Base-by-base conservation (phyloP, 805 yeast genomes). In the Starmerella tilneyi region DNA sequence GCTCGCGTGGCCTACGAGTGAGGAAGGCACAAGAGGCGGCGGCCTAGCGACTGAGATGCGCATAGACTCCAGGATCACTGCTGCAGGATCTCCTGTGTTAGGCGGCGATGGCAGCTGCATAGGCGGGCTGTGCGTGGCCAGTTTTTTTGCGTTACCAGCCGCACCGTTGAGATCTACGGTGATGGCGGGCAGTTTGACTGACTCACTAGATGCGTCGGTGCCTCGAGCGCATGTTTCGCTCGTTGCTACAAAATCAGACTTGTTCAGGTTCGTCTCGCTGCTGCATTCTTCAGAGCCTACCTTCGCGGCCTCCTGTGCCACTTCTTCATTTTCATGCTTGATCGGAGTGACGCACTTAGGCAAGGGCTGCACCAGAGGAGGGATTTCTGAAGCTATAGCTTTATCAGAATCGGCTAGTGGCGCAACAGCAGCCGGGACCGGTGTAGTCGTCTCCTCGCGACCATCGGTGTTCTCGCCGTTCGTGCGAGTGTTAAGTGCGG, bases 81-180 rank as follows among this genome's bases (percentile, higher is more conserved):
- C 46, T 5, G 43, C 46, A 8, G 43, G 27, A 6, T 36, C 42
- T 5, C 33, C 41, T 3, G 45, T 16, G n/a, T 23, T 15, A 4
- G 45, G 45, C 20, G 45, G 45, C 16, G 45, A 42, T 9, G 37
- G 33, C 7, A 42, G 45, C 36, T 40, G 44, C 29, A 27, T 17
- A 22, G 15, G 12, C 2, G n/a, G 40, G n/a, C 30, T 22, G 9
- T 23, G 30, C 27, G 27, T 9, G 27, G 27, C 8, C 27, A 24
- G 27, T 11, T 24, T 11, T 11, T 9, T 24, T 8, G 27, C 11
- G 11, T 24, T 24, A 11, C 27, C 11, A 24, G 27, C 13, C 5
- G 20, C 2, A 8, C 17, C 22, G 13, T 16, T 23, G 22, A 8
- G 29, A 22, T 34, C 19, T 19, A 22, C 28, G 5, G 27, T 34